These are phyloP conservation scores for Fraxinus nigra DNA, from an alignment of 305 asterid genomes.

Conservation along the genomic window DNA sequence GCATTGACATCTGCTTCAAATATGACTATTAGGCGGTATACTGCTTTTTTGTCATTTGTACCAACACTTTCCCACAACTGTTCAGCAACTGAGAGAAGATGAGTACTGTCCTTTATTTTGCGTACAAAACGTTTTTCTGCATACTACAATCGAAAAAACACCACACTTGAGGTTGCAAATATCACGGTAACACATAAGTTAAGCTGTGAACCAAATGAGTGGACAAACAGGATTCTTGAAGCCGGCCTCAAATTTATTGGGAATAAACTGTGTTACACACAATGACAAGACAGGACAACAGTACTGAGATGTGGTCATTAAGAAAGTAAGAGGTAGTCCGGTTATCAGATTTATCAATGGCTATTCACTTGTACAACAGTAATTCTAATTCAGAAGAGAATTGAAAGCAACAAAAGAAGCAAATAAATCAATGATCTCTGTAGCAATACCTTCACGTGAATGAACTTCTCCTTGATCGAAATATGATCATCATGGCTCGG, in stretches of 20 bases:
- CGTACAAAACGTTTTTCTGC: constrained; percentile 71
- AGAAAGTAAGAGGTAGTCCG: not conserved
- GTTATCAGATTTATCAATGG: not conserved
- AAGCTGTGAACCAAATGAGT: not conserved
- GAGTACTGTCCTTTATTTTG: constrained; percentile 50
- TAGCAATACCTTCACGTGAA: constrained; percentile 78
- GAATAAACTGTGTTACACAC: not conserved
- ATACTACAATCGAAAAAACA: constrained; percentile 51
- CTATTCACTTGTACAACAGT: not conserved
- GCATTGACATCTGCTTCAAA: constrained; percentile 73
- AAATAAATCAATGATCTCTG: constrained; percentile 17
- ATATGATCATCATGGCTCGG: constrained; percentile 77
- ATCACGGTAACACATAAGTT: not conserved
- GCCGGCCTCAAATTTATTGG: not conserved
- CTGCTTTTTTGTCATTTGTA: constrained; percentile 72
- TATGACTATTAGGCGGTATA: constrained; percentile 67
- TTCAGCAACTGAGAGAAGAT: constrained; percentile 56
- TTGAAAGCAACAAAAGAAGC: not conserved
- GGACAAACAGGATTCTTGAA: constrained; percentile 8
- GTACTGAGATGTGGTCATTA: not conserved
- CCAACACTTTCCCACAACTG: constrained; percentile 84
- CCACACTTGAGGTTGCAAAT: constrained; percentile 11
- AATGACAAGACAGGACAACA: not conserved
- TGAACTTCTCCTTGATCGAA: constrained; percentile 86
- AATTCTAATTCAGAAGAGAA: constrained; percentile 9